Evolutionary conservation across 2,329 filamentous ascomycete species (phyloP).

Genomic region (Sclerotinia sclerotiorum): DNA sequence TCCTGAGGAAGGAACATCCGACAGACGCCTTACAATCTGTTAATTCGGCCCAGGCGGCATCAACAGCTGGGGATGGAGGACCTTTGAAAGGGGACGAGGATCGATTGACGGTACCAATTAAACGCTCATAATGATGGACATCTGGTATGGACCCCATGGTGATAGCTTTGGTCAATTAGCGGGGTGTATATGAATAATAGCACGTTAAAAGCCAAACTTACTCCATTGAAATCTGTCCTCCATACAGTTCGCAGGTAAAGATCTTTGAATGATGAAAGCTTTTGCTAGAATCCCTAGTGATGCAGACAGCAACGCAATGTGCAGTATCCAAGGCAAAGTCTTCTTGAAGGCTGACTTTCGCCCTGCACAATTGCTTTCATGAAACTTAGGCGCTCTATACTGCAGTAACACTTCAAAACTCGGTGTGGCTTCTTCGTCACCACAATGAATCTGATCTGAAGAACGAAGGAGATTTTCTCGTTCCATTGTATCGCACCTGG

Average conservation of each 20-base stretch:
- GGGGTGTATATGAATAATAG: not conserved
- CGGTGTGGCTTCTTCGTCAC: not conserved
- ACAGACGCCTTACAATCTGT: slow-evolving; percentile 8
- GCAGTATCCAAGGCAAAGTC: not conserved
- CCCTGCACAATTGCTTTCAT: not conserved
- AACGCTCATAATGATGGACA: slow-evolving; percentile 13
- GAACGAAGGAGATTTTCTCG: not conserved
- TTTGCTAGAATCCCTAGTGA: slow-evolving; percentile 12
- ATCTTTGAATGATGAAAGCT: slow-evolving; percentile 3
- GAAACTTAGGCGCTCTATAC: not conserved
- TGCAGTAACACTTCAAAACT: not conserved
- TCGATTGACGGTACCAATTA: slow-evolving; percentile 18
- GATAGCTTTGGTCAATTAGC: slow-evolving; percentile 6
- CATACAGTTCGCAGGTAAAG: slow-evolving; percentile 15
- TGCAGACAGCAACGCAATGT: not conserved
- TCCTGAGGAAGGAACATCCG: not conserved
- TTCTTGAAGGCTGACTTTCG: not conserved
- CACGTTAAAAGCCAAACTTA: slow-evolving; percentile 1
- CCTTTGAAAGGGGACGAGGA: slow-evolving; percentile 21
- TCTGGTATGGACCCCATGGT: slow-evolving; percentile 9
- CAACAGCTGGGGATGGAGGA: slow-evolving; percentile 20
- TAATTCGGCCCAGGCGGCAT: slow-evolving; percentile 15
- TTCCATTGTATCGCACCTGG: not conserved
- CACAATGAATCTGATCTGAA: not conserved
- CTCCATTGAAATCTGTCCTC: slow-evolving; percentile 19